Conservation (phyloP, 2,329 filamentous ascomycete genomes). For the Monilinia laxa region DNA sequence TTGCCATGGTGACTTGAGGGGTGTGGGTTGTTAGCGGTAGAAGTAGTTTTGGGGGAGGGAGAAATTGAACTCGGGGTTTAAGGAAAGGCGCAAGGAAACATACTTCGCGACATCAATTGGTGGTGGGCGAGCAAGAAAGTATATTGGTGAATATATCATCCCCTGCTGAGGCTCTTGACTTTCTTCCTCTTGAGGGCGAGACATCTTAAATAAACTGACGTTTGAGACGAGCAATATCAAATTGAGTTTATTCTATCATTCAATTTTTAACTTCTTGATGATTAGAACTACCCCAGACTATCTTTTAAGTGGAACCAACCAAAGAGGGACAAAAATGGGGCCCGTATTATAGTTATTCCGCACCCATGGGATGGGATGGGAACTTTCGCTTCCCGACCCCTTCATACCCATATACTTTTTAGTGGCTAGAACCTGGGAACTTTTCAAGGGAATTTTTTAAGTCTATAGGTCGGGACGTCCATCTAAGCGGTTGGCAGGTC, state of each 20-base stretch:
- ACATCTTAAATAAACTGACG: background rate
- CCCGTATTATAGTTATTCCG: background rate
- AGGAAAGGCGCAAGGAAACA: background rate
- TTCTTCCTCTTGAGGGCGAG: constrained; percentile 2
- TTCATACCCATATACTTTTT: background rate
- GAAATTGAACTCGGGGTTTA: background rate
- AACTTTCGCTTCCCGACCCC: background rate
- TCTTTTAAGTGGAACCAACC: background rate
- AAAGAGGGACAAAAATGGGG: background rate
- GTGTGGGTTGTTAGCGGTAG: background rate
- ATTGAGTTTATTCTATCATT: background rate
- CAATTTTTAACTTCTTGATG: background rate
- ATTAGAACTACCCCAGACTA: constrained; percentile 4
- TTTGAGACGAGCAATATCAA: no score
- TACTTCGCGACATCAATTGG: constrained; percentile 12
- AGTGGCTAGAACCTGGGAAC: no score
- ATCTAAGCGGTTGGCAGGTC: no score
- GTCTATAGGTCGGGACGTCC: no score
- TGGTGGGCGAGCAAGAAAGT: constrained; percentile 10
- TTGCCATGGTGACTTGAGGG: constrained; percentile 27
- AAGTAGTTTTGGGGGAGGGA: background rate
- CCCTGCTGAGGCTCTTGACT: background rate
- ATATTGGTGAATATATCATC: constrained; percentile 15
- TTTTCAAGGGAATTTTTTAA: no score
- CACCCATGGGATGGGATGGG: background rate